A percentile compares a stretch with the other conserved stretches of the same genome.
phyloP scores from a whole-genome alignment of 2,329 filamentous ascomycete species.

The Arthrobotrys musiformis region DNA sequence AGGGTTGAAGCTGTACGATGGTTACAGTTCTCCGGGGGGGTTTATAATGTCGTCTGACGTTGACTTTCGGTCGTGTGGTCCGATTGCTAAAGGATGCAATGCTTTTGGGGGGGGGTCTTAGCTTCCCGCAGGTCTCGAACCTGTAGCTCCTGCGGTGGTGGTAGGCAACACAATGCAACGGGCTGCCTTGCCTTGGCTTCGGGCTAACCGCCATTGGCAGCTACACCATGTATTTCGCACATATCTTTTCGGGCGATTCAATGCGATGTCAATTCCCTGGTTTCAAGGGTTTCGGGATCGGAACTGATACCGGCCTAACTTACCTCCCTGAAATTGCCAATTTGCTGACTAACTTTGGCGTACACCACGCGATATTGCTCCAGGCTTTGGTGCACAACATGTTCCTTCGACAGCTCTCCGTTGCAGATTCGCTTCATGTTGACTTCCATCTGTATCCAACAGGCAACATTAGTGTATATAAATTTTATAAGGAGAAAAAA shows the following conservation, averaged over 20 bases:
- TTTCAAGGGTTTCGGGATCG: background rate
- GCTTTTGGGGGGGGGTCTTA: too few relatives aligned
- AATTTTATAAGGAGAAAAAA: background rate
- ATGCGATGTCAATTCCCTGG: background rate
- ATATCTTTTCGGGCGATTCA: slow-evolving; percentile 6
- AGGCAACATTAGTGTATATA: background rate
- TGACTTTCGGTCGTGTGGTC: background rate
- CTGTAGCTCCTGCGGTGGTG: background rate
- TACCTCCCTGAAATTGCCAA: slow-evolving; percentile 65
- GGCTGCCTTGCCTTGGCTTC: background rate
- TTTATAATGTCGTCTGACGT: background rate
- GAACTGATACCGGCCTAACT: slow-evolving; percentile 66
- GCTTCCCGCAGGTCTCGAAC: too few relatives aligned
- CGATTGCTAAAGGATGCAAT: background rate
- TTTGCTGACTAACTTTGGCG: slow-evolving; percentile 79
- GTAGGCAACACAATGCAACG: slow-evolving; percentile 11
- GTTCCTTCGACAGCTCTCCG: slow-evolving; percentile 77
- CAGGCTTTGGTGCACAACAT: slow-evolving; percentile 83
- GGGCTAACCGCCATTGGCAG: slow-evolving; percentile 15
- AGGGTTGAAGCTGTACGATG: background rate
- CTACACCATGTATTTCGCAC: slow-evolving; percentile 26
- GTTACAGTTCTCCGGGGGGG: background rate
- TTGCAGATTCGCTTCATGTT: slow-evolving; percentile 98
- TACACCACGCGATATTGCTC: slow-evolving; percentile 89
- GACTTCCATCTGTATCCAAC: slow-evolving; percentile 76